phyloP scores from a whole-genome alignment of 129 eudicot species.

The Cynara cardunculus region DNA sequence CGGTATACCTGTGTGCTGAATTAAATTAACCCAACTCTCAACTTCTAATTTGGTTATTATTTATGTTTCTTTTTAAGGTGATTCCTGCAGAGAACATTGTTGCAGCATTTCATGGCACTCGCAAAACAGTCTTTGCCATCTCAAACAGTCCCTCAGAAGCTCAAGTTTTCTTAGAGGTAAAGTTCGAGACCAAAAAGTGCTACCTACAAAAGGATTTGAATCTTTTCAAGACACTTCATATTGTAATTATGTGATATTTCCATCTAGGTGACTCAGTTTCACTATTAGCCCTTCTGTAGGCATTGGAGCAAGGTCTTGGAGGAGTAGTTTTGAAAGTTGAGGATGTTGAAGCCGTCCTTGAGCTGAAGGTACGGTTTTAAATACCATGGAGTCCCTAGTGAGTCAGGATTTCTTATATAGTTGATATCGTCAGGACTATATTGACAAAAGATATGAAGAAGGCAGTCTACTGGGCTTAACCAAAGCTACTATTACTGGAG shows the following conservation, averaged over 20 bases:
- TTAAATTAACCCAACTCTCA: neutral
- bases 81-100: constrained; percentile 96
- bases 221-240: neutral
- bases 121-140: constrained; percentile 71
- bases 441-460: constrained; percentile 61
- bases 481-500: constrained; percentile 63
- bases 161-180: constrained; percentile 78
- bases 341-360: constrained; percentile 58
- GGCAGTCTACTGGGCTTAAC: constrained; percentile 61
- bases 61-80: constrained; percentile 44
- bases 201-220: neutral
- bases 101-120: constrained; percentile 81
- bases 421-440: constrained; percentile 54
- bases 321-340: constrained; percentile 87
- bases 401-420: constrained; percentile 23
- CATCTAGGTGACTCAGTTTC: neutral
- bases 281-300: constrained; percentile 48
- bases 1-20: neutral
- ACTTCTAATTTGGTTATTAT: constrained; percentile 10
- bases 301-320: constrained; percentile 88
- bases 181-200: neutral
- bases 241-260: neutral
- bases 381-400: neutral
- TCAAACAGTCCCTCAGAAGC: constrained; percentile 70
- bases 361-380: constrained; percentile 60